Evolutionary conservation across 2,329 filamentous ascomycete species (phyloP).

Genomic region (Nemania sp.): DNA sequence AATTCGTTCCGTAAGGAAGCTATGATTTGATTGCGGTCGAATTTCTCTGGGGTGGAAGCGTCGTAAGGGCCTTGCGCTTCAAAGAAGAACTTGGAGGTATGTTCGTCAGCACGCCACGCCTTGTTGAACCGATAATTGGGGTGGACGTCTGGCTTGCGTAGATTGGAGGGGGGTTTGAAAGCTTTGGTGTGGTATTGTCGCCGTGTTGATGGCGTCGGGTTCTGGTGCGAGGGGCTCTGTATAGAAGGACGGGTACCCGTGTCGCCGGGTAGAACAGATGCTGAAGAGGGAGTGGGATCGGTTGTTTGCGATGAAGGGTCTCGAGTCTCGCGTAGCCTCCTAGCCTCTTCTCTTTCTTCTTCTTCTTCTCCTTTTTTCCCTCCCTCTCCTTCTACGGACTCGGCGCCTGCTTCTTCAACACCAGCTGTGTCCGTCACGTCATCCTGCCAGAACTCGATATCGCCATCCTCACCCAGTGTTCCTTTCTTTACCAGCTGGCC

Average conservation of each 20-base stretch:
- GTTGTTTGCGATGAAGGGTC: conserved; percentile 40
- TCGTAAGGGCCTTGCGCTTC: neutral
- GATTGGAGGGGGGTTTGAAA: neutral
- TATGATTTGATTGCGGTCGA: neutral
- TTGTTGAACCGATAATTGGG: neutral
- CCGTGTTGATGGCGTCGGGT: conserved; percentile 43
- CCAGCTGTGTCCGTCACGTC: conserved; percentile 54
- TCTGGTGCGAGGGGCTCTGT: conserved; percentile 20
- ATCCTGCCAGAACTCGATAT: conserved; percentile 93
- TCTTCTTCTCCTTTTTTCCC: neutral
- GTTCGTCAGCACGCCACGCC: neutral
- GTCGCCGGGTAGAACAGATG: conserved; percentile 30
- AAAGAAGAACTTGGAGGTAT: neutral
- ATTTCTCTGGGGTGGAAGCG: neutral
- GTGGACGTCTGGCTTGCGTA: neutral
- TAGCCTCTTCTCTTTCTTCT: conserved; percentile 15
- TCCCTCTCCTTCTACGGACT: neutral
- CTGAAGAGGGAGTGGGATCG: conserved; percentile 21
- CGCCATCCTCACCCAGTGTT: conserved; percentile 79
- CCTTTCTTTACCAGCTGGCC: conserved; percentile 80
- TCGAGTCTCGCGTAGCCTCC: conserved; percentile 26
- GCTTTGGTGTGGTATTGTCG: conserved; percentile 39
- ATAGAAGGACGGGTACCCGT: conserved; percentile 40
- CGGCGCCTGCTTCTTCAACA: conserved; percentile 17
- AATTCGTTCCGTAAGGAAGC: neutral